These are phyloP conservation scores for Termitomyces sp. DNA, from an alignment of 768 basidiomycete genomes.

Conservation along the genomic window DNA sequence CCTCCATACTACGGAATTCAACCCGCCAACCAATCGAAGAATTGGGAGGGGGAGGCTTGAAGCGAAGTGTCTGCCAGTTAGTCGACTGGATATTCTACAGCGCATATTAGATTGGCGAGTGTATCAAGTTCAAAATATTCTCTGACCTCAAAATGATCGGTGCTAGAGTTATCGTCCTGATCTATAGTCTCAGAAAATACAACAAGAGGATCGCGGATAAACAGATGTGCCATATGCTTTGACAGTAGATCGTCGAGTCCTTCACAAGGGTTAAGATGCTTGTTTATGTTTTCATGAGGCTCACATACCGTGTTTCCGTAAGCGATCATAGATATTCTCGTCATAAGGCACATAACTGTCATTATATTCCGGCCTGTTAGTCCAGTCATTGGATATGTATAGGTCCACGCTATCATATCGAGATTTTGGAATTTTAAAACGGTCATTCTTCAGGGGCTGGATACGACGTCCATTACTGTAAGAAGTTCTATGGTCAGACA, in stretches of 20 bases:
- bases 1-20: conserved; percentile 98
- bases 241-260: conserved; percentile 86
- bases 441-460: conserved; percentile 75
- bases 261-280: conserved; percentile 26
- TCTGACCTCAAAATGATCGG: conserved; percentile 92
- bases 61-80: conserved; percentile 98
- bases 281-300: neutral
- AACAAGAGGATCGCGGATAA: conserved; percentile 96
- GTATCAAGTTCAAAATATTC: neutral
- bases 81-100: conserved; percentile 95
- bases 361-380: conserved; percentile 92
- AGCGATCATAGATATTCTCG: conserved; percentile 64
- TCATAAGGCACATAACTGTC: conserved; percentile 84
- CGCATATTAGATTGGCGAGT: neutral
- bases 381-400: conserved; percentile 85
- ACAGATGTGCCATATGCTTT: conserved; percentile 91
- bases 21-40: conserved; percentile 97
- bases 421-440: conserved; percentile 89
- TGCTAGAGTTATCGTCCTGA: conserved; percentile 84
- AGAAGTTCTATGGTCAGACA: neutral
- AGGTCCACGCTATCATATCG: conserved; percentile 95
- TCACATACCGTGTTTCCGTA: conserved; percentile 71
- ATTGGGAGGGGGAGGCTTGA: conserved; percentile 95
- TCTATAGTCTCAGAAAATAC: conserved; percentile 92
- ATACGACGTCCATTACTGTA: conserved; percentile 1